phyloP scores from a whole-genome alignment of 2,329 filamentous ascomycete genomes.

The Fusarium sacchari region DNA sequence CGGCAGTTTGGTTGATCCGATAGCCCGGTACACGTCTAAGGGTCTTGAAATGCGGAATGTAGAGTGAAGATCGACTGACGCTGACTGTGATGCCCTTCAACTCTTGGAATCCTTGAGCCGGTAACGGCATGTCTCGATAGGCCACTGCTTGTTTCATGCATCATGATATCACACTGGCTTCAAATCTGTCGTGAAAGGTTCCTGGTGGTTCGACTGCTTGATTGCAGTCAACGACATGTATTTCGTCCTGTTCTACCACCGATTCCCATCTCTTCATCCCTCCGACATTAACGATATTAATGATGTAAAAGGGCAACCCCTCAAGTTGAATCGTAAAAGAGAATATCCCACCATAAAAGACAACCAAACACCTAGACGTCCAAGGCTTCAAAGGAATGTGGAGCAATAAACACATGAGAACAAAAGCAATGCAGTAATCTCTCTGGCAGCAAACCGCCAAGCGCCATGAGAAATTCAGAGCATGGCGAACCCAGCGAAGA shows the following conservation, averaged over 20 bases:
- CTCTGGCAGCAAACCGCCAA: not conserved
- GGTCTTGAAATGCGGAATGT: slow-evolving; percentile 20
- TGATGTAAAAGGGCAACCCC: slow-evolving; percentile 19
- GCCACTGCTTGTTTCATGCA: not conserved
- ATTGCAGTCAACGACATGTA: slow-evolving; percentile 20
- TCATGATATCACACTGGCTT: not conserved
- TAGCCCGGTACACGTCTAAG: not conserved
- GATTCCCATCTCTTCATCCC: not conserved
- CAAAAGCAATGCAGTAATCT: slow-evolving; percentile 23
- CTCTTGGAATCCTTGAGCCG: not conserved
- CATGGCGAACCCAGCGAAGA: slow-evolving; percentile 55
- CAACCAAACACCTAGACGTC: slow-evolving; percentile 43
- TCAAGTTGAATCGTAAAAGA: slow-evolving; percentile 25
- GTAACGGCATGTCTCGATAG: not conserved
- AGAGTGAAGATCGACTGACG: slow-evolving; percentile 16
- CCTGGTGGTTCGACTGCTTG: slow-evolving; percentile 17
- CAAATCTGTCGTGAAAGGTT: not conserved
- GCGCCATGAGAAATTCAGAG: slow-evolving; percentile 40
- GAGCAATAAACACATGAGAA: slow-evolving; percentile 31
- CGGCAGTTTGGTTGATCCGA: slow-evolving; percentile 28
- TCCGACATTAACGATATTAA: slow-evolving; percentile 38
- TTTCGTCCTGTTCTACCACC: slow-evolving; percentile 20
- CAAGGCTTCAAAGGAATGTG: slow-evolving; percentile 41
- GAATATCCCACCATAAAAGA: slow-evolving; percentile 32
- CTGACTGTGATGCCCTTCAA: not conserved